These are phyloP conservation scores for Ganoderma lucidum DNA, from an alignment of 1,284 basidiomycete genomes.

Conservation along the genomic window DNA sequence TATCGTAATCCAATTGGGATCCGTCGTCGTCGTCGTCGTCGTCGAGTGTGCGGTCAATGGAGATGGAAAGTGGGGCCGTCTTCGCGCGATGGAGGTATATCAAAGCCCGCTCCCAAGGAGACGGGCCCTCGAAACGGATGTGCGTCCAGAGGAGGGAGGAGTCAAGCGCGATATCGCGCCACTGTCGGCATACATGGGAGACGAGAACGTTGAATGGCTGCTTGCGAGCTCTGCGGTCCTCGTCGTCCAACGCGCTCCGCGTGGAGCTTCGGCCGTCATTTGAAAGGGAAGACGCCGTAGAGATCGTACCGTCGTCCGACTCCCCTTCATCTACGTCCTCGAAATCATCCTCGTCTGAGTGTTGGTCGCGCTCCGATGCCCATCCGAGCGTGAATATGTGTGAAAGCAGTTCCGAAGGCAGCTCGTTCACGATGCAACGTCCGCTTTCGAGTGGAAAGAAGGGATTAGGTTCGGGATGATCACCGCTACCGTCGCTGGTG, in stretches of 20 bases:
- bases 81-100: slow-evolving; percentile 52
- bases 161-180: slow-evolving; percentile 43
- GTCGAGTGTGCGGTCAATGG: slow-evolving; percentile 34
- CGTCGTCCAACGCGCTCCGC: slow-evolving; percentile 34
- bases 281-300: slow-evolving; percentile 25
- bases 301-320: slow-evolving; percentile 37
- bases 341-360: slow-evolving; percentile 36
- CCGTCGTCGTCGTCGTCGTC: slow-evolving; percentile 50
- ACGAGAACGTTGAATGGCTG: slow-evolving; percentile 50
- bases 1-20: slow-evolving; percentile 20
- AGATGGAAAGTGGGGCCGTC: slow-evolving; percentile 46
- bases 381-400: slow-evolving; percentile 64
- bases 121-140: slow-evolving; percentile 55
- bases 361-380: slow-evolving; percentile 40
- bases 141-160: slow-evolving; percentile 47
- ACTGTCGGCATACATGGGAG: slow-evolving; percentile 51
- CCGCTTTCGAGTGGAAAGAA: slow-evolving; percentile 53
- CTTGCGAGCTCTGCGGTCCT: slow-evolving; percentile 27
- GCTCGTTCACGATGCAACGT: slow-evolving; percentile 59
- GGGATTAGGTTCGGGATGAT: slow-evolving; percentile 31
- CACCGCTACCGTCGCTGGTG: slow-evolving; percentile 11
- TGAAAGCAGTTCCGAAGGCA: slow-evolving; percentile 65
- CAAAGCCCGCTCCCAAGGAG: slow-evolving; percentile 53
- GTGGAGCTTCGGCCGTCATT: slow-evolving; percentile 35
- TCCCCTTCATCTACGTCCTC: slow-evolving; percentile 45